Conservation (phyloP, 352 stramenopile genomes). For the Plasmopara viticola region DNA sequence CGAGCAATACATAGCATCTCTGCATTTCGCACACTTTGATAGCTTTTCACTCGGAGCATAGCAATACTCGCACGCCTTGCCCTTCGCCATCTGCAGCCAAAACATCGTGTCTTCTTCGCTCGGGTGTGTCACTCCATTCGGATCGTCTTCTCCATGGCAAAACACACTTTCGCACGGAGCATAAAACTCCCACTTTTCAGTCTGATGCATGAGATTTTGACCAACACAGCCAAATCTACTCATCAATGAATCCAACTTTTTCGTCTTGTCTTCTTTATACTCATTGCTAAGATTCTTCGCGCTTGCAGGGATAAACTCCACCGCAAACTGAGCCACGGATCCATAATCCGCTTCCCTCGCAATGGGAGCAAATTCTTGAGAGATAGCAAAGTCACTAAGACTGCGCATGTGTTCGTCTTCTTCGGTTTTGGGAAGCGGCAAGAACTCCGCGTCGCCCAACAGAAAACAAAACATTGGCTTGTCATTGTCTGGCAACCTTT, state of each 20-base stretch:
- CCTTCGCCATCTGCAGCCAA: slow-evolving; percentile 53
- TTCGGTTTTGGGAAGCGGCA: slow-evolving; percentile 35
- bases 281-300: slow-evolving; percentile 22
- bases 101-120: slow-evolving; percentile 55
- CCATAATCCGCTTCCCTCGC: slow-evolving; percentile 38
- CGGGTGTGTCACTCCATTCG: slow-evolving; percentile 35
- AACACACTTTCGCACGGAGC: slow-evolving; percentile 36
- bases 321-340: slow-evolving; percentile 57
- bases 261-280: slow-evolving; percentile 29
- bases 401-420: slow-evolving; percentile 53
- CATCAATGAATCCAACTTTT: slow-evolving; percentile 53
- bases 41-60: slow-evolving; percentile 48
- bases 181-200: slow-evolving; percentile 80
- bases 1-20: slow-evolving; percentile 71
- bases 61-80: slow-evolving; percentile 65
- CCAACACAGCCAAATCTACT: slow-evolving; percentile 59
- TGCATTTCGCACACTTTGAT: slow-evolving; percentile 54
- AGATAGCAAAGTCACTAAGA: slow-evolving; percentile 76
- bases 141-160: slow-evolving; percentile 30
- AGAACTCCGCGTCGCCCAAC: slow-evolving; percentile 62
- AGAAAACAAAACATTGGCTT: slow-evolving; percentile 61
- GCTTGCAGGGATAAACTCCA: slow-evolving; percentile 56
- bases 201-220: slow-evolving; percentile 77
- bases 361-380: slow-evolving; percentile 53
- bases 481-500: slow-evolving; percentile 17